phyloP scores from a whole-genome alignment of 1,284 basidiomycete species.

The Polyporus tsugae region DNA sequence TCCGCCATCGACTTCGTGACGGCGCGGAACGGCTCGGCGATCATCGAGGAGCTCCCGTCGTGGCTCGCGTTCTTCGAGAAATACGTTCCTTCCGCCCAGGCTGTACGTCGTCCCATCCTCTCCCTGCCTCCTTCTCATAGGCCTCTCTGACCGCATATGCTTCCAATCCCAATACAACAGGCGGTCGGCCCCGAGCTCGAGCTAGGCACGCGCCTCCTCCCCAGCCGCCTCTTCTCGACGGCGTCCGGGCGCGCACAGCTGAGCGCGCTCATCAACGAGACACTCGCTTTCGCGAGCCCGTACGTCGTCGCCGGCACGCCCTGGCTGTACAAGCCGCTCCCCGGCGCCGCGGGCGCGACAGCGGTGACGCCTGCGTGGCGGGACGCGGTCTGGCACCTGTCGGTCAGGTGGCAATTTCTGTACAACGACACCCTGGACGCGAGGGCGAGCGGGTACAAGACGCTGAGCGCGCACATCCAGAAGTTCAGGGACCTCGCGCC shows the following conservation, averaged over 20 bases:
- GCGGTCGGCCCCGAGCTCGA: conserved; percentile 42
- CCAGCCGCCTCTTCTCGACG: conserved; percentile 40
- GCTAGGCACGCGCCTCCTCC: conserved; percentile 44
- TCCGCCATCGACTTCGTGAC: conserved; percentile 41
- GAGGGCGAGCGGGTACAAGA: conserved; percentile 46
- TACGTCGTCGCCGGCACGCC: conserved; percentile 48
- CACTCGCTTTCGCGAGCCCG: conserved; percentile 38
- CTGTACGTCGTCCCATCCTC: conserved; percentile 29
- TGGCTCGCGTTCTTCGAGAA: conserved; percentile 45
- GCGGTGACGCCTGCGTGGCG: conserved; percentile 55
- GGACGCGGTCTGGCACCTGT: conserved; percentile 52
- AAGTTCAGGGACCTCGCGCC: conserved; percentile 55
- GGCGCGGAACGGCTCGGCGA: conserved; percentile 41
- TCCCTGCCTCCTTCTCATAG: neutral
- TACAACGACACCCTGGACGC: conserved; percentile 54
- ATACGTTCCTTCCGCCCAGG: conserved; percentile 40
- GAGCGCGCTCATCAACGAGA: conserved; percentile 37
- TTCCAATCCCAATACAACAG: conserved; percentile 14
- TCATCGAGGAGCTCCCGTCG: conserved; percentile 44
- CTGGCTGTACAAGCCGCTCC: conserved; percentile 47
- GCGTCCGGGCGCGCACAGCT: conserved; percentile 37
- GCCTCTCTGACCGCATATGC: conserved; percentile 3
- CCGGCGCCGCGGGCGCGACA: conserved; percentile 48
- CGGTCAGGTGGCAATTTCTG: conserved; percentile 38
- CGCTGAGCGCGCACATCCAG: conserved; percentile 47